Evolutionary conservation across 768 basidiomycete genomes (phyloP), one percentile per base, ranked within the genome.

Genomic region (Fomitopsis pulvina): DNA sequence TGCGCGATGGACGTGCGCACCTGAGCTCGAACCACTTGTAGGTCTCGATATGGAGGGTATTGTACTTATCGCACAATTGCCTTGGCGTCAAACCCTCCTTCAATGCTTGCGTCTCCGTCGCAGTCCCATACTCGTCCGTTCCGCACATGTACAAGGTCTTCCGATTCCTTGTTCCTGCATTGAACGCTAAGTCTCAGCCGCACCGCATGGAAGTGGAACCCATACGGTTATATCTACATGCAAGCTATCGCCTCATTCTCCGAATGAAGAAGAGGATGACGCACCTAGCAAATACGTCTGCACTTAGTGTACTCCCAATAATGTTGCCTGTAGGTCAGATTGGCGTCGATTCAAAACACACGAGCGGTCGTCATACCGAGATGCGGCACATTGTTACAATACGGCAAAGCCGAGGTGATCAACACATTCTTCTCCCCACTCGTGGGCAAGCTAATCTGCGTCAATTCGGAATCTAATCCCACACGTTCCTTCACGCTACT

Each of bases 111-210:
- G 94, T 97, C 73, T 99, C 96, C 0, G 96, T 96, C 0, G 96
- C 95, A 6, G 96, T 99, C n/a, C 96, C 96, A 60, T 99, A 99
- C 68, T 99, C 96, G 63, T 99, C 96, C 3, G 96, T 98, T 24
- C 96, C 96, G 67, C 96, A 99, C 49, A 99, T 78, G 64, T 95
- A 99, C 27, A 98, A 75, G 0, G 92, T 95, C 39, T 85, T 82
- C 59, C 87, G 75, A 73, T 98, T 96, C 60, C 87, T 74, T 26
- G 91, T 87, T 28, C 80, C 73, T 74, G 46, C 5, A 22, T 6
- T 26, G 8, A 5, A 24, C 18, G 14, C 6, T 28, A 9, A 16
- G 34, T 12, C 6, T 41, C n/a, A n/a, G n/a, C n/a, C n/a, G n/a
- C n/a, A n/a, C n/a, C n/a, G n/a, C n/a, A n/a, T 14, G 25, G 11